Base-by-base conservation (phyloP, 73 alveolate genomes). In the Blepharisma japonicum region DNA sequence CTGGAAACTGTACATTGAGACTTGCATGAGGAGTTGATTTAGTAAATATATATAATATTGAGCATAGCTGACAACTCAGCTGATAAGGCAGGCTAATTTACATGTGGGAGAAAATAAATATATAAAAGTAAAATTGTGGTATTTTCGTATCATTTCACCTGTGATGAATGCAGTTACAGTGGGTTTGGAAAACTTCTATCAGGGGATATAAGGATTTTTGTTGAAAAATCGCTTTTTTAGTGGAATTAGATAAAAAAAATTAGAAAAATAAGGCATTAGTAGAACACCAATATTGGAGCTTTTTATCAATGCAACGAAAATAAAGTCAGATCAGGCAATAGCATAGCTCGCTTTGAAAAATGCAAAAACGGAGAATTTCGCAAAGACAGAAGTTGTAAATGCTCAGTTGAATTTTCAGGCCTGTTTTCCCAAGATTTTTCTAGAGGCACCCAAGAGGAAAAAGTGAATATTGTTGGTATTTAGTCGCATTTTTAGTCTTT, bases 111-210 rank as follows among this genome's bases (percentile, higher is more conserved):
- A 20, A 9, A 14, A 18, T 1, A 2, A 2, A 1, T n/a, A 20
- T 9, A 9, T 1, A 18, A 32, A 32, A 20, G 50, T 20, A 61
- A 61, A 61, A 25, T 5, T 61, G 14, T 61, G 14, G 5, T 18
- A 25, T 61, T 61, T 25, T 39, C 48, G 2, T 0, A n/a, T 61
- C 47, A 25, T 0, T n/a, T 61, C 4, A 14, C 48, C 0, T 61
- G 74, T 61, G 74, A 61, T 25, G 11, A 8, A 8, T 61, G 74
- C 47, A 61, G 48, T 61, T 61, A 48, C 74, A 61, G 47, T 2
- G 74, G 2, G 5, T 61, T 25, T 61, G 48, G 74, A 61, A 61
- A 9, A 61, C 4, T 1, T 1, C 3, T 32, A 1, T 32, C n/a
- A n/a, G 42, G 42, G 3, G 42, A 32, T 32, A 32, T 32, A 32